Percentiles rank a stretch among this genome's conserved stretches.
Evolutionary conservation across 805 yeast genomes (phyloP).

Genomic region (Saturnispora bothae): DNA sequence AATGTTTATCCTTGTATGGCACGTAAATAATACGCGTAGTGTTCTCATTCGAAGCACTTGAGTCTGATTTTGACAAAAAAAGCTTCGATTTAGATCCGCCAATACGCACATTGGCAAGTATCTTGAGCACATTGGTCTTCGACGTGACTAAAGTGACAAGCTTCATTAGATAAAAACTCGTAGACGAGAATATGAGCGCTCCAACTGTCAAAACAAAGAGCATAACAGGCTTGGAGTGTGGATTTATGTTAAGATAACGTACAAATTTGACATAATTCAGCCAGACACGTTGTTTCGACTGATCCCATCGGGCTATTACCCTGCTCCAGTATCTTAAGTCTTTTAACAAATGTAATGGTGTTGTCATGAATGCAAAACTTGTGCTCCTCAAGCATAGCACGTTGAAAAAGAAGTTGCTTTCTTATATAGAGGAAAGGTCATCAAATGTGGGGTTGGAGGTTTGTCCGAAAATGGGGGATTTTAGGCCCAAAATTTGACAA

Average conservation of each 20-base stretch:
- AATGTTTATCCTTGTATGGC: slow-evolving; percentile 33
- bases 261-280: slow-evolving; percentile 13
- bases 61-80: background rate
- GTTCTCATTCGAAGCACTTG: background rate
- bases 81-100: slow-evolving; percentile 1
- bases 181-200: slow-evolving; percentile 17
- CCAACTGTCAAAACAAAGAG: slow-evolving; percentile 23
- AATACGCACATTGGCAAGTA: background rate
- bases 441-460: background rate
- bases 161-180: slow-evolving; percentile 20
- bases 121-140: slow-evolving; percentile 2
- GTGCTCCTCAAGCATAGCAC: too few species aligned
- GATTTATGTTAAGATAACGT: slow-evolving; percentile 18
- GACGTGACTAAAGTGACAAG: slow-evolving; percentile 15
- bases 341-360: background rate
- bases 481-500: background rate
- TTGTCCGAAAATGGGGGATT: background rate
- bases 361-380: too few species aligned
- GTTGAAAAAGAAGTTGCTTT: too few species aligned
- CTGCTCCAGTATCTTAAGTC: slow-evolving; percentile 2
- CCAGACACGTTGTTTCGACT: slow-evolving; percentile 10
- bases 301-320: slow-evolving; percentile 5
- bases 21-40: slow-evolving; percentile 35
- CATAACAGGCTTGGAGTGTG: slow-evolving; percentile 25
- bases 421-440: slow-evolving; percentile 2